Evolutionary conservation across 371 early-diverging fungal species (phyloP), one percentile per base, ranked within the genome.

Genomic region (Blyttiomyces sp.): DNA sequence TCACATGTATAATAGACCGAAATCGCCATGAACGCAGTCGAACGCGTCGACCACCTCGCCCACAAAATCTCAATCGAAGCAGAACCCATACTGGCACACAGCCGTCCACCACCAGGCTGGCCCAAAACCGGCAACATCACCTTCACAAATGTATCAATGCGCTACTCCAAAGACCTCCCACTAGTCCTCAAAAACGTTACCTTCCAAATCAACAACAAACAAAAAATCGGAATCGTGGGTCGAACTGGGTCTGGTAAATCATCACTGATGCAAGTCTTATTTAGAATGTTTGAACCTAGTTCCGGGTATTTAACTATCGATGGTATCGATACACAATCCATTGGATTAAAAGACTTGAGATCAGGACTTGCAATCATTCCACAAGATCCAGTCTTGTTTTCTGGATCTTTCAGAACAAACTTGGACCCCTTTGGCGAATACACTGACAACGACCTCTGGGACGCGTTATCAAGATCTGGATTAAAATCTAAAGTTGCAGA

Each of bases 151-250:
- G 83, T 86, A 31, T 70, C 77, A 31, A 82, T 84, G 48, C 82
- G 81, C 57, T 93, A 85, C 60, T 80, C 81, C 17, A 81, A 76
- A 63, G 93, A 87, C 44, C 81, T 84, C 66, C 86, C 83, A 49
- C 72, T 82, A 23, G 75, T 74, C 16, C 75, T 91, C 19, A 72
- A 83, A 33, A 76, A 84, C 27, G 68, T 94, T 26, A 81, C 82
- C 7, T 87, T 74, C 52, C 11, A 23, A 0, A 77, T 92, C 26
- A 57, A 79, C n/a, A n/a, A n/a, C n/a, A n/a, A n/a, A n/a, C n/a
- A n/a, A n/a, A n/a, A n/a, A n/a, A 83, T 95, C 34, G 97, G 93
- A 21, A 86, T 97, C 48, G 90, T 95, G 21, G 98, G 95, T 6
- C 1, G 71, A 73, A 59, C 68, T 31, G 98, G 98, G 23, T 87